Conservation (phyloP, 352 stramenopile genomes). For the Phytophthora tubulina region DNA sequence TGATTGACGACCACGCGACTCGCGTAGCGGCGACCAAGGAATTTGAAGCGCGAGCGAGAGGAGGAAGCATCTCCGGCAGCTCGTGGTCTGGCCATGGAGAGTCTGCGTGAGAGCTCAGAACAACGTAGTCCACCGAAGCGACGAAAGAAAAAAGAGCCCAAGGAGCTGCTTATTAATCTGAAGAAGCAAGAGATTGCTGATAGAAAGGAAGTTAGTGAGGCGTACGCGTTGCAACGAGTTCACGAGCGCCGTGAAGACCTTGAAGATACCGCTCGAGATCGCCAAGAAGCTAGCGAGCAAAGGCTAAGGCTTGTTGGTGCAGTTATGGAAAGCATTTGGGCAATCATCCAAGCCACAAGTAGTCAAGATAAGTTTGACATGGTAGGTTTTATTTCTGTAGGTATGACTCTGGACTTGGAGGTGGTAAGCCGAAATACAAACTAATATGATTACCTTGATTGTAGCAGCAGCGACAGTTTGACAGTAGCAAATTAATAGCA, state of each 20-base stretch:
- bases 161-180: slow-evolving; percentile 7
- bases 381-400: slow-evolving; percentile 6
- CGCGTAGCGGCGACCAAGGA: slow-evolving; percentile 1
- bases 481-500: slow-evolving; percentile 8
- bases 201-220: slow-evolving; percentile 1
- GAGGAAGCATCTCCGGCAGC: slow-evolving; percentile 1
- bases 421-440: slow-evolving; percentile 2
- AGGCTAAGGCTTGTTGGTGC: slow-evolving; percentile 10
- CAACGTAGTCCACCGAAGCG: slow-evolving; percentile 2
- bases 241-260: slow-evolving; percentile 7
- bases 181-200: slow-evolving; percentile 1
- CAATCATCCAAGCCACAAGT: slow-evolving; percentile 1
- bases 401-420: slow-evolving; percentile 9
- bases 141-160: slow-evolving; percentile 9
- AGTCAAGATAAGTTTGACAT: no score
- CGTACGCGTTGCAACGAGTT: neutral
- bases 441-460: slow-evolving; percentile 8
- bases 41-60: neutral
- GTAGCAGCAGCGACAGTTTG: slow-evolving; percentile 16
- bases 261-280: neutral
- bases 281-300: neutral
- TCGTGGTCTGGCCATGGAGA: slow-evolving; percentile 6
- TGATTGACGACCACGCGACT: slow-evolving; percentile 5
- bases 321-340: slow-evolving; percentile 3
- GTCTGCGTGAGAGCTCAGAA: neutral